phyloP scores from a whole-genome alignment of 108 stramenopile species.

The Stephanodiscus minutulus region DNA sequence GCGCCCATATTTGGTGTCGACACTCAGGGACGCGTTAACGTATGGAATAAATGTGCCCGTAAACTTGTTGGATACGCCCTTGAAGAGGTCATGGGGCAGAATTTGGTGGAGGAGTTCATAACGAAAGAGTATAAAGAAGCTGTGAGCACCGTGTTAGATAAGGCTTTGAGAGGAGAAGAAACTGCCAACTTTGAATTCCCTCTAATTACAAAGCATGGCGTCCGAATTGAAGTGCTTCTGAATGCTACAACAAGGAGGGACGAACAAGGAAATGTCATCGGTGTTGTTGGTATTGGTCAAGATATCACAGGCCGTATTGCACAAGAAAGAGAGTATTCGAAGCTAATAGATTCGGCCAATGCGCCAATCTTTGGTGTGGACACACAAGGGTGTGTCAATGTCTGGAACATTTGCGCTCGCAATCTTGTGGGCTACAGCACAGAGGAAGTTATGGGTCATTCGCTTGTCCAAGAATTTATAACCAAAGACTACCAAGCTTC shows the following conservation, averaged over 20 bases:
- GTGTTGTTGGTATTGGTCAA: conserved; percentile 65
- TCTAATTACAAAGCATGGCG: conserved; percentile 43
- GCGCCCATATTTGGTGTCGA: conserved; percentile 82
- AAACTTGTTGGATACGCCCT: conserved; percentile 30
- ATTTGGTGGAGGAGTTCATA: conserved; percentile 35
- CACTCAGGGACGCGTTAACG: conserved; percentile 56
- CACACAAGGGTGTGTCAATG: conserved; percentile 48
- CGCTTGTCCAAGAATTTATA: conserved; percentile 43
- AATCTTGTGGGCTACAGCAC: conserved; percentile 36
- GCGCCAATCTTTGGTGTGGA: conserved; percentile 83
- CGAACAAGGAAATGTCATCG: conserved; percentile 60
- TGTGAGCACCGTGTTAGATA: conserved; percentile 47
- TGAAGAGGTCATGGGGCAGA: conserved; percentile 40
- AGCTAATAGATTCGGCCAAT: conserved; percentile 74
- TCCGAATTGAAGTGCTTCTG: conserved; percentile 54
- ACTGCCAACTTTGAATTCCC: conserved; percentile 65
- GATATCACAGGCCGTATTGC: conserved; percentile 54
- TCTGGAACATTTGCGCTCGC: conserved; percentile 24
- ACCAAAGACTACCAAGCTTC: conserved; percentile 31
- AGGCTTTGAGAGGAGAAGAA: conserved; percentile 60
- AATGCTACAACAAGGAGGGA: conserved; percentile 71
- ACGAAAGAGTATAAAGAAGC: conserved; percentile 32
- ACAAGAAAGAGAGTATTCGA: conserved; percentile 36
- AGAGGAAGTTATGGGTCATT: conserved; percentile 46
- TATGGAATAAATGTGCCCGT: conserved; percentile 59